phyloP scores from a whole-genome alignment of 257 asterid species.

The Lavandula angustifolia region DNA sequence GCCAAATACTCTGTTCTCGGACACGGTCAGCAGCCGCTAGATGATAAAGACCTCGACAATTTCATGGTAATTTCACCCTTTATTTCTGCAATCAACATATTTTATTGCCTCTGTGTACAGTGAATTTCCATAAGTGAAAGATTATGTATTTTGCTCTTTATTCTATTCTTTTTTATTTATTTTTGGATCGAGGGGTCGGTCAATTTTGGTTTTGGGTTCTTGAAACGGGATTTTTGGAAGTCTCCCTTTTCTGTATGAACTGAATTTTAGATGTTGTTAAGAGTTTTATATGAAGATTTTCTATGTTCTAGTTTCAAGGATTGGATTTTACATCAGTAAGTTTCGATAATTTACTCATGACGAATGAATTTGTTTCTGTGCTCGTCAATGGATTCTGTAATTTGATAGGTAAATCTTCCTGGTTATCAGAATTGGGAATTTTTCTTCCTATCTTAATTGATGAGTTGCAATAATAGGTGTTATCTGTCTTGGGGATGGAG shows the following conservation, averaged over 20 bases:
- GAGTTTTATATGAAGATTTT: background rate
- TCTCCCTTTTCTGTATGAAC: constrained; percentile 12
- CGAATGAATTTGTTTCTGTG: background rate
- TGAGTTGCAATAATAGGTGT: background rate
- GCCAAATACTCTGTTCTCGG: constrained; percentile 81
- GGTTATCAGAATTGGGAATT: too few species aligned
- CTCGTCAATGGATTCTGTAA: background rate
- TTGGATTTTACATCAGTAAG: constrained; percentile 23
- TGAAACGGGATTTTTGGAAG: constrained; percentile 4
- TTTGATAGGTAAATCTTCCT: background rate
- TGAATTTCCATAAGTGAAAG: background rate
- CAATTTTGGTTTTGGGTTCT: constrained; percentile 15
- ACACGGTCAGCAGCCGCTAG: constrained; percentile 57
- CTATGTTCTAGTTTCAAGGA: constrained; percentile 3
- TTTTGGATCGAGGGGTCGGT: background rate
- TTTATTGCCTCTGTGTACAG: background rate
- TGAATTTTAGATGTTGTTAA: background rate
- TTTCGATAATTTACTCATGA: background rate
- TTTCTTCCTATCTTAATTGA: background rate
- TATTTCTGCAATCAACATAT: background rate
- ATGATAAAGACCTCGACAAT: constrained; percentile 88
- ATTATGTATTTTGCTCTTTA: background rate
- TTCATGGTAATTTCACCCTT: constrained; percentile 62
- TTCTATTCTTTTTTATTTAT: too few species aligned
- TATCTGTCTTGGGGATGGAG: background rate